Evolutionary conservation across 2,329 filamentous ascomycete genomes (phyloP).

Genomic region (Leptoxyphium fumago): DNA sequence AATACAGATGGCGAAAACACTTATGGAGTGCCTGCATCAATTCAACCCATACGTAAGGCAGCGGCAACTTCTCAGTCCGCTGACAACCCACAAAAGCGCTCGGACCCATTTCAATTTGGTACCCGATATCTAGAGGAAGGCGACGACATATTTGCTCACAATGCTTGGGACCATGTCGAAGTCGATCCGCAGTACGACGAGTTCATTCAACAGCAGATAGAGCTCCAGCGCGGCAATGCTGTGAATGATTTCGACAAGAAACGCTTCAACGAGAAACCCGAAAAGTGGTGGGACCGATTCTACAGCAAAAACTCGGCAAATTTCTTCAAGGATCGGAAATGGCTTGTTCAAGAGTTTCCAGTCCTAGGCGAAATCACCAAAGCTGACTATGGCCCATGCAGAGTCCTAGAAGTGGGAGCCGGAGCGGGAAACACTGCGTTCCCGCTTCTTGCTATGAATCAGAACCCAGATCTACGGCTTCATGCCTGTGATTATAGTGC

Average conservation of each 20-base stretch:
- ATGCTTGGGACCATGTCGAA: constrained; percentile 97
- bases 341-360: constrained; percentile 92
- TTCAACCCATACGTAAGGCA: constrained; percentile 30
- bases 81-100: constrained; percentile 65
- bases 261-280: constrained; percentile 77
- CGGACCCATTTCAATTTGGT: constrained; percentile 90
- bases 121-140: constrained; percentile 69
- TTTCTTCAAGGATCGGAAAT: constrained; percentile 98
- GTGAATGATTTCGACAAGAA: constrained; percentile 88
- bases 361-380: constrained; percentile 63
- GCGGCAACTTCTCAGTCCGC: constrained; percentile 55
- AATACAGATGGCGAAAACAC: constrained; percentile 23
- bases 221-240: constrained; percentile 68
- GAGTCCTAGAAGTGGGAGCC: constrained; percentile 80
- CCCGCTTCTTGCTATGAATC: constrained; percentile 70
- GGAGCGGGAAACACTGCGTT: constrained; percentile 96
- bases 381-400: constrained; percentile 51
- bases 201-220: constrained; percentile 73
- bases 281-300: constrained; percentile 96
- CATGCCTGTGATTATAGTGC: constrained; percentile 96
- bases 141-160: constrained; percentile 92
- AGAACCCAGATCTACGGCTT: constrained; percentile 66
- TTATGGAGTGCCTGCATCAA: constrained; percentile 35
- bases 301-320: constrained; percentile 96
- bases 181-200: constrained; percentile 78